Evolutionary conservation across 2,329 filamentous ascomycete species (phyloP).

Genomic region (Ophiostoma populinum): DNA sequence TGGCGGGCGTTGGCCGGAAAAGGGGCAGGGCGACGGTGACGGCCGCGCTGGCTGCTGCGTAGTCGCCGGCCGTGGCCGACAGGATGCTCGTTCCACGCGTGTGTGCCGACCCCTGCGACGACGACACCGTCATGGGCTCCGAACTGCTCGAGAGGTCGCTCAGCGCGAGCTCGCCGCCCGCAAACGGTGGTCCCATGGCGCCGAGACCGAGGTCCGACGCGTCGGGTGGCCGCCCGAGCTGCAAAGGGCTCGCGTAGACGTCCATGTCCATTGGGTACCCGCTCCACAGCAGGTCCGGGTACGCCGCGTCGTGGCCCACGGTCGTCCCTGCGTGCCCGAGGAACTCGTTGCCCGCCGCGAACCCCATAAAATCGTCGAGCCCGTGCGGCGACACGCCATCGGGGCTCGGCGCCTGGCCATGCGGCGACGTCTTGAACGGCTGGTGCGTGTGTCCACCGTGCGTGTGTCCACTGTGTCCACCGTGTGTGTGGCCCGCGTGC

Average conservation of each 20-base stretch:
- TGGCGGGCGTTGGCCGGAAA: too few relatives aligned
- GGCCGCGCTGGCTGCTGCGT: background rate
- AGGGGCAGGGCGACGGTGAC: slow-evolving; percentile 4
- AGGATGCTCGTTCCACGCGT: slow-evolving; percentile 31
- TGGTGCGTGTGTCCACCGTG: too few relatives aligned
- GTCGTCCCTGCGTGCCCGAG: slow-evolving; percentile 18
- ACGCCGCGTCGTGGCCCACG: slow-evolving; percentile 9
- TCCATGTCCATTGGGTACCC: slow-evolving; percentile 27
- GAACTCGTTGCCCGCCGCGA: slow-evolving; percentile 18
- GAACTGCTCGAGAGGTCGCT: slow-evolving; percentile 25
- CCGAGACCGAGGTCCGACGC: slow-evolving; percentile 9
- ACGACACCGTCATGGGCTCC: slow-evolving; percentile 23
- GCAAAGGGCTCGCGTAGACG: slow-evolving; percentile 20
- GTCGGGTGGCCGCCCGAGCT: slow-evolving; percentile 18
- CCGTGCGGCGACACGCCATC: slow-evolving; percentile 20
- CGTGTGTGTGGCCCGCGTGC: too few relatives aligned
- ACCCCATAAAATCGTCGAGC: slow-evolving; percentile 26
- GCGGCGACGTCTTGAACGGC: too few relatives aligned
- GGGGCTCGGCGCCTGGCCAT: slow-evolving; percentile 11
- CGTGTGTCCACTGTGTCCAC: too few relatives aligned
- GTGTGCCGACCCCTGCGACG: slow-evolving; percentile 26
- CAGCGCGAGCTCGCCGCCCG: slow-evolving; percentile 16
- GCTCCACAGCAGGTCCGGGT: slow-evolving; percentile 28
- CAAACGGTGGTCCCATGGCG: slow-evolving; percentile 18
- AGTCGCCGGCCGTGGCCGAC: slow-evolving; percentile 17